Evolutionary conservation across 2,329 filamentous ascomycete genomes (phyloP), one percentile per base, ranked within the genome.

Genomic region (Pseudogymnoascus sp.): DNA sequence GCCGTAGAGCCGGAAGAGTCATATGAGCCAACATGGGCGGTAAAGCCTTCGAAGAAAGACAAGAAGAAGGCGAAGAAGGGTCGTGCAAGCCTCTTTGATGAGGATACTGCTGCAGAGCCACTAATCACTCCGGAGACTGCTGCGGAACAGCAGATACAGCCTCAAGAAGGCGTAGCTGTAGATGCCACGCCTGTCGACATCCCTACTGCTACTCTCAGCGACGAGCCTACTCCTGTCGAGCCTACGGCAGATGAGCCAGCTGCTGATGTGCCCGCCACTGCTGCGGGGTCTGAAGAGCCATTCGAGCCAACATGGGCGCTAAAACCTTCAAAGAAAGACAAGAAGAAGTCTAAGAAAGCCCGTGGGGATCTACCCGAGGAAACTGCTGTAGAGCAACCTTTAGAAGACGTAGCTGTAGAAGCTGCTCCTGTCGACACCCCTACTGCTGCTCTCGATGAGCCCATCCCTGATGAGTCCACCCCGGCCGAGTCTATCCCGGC

Each of bases 321-420:
- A 38, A 63, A 51, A 51, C 64, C 59, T 63, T 72, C 73, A 33
- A 77, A 78, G 68, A 78, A 78, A 59, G 73, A 75, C 29, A 77
- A 77, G 67, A 76, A 76, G 58, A 78, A 78, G 64, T 70, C 68
- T 5, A 69, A 73, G 48, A 65, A 67, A 29, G 44, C 48, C 31
- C 41, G 41, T 44, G 65, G 65, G 33, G 61, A 64, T 1, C 63
- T 65, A 39, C 27, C 44, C 51, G 39, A 21, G 21, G 9, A 58
- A 25, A 17, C 63, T 25, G 60, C 66, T 38, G 12, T 58, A 9
- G 55, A 58, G 5, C 15, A 58, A 42, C 31, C 38, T 29, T 12
- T 29, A n/a, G 38, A 59, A 39, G 58, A 41, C 25, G 5, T 25
- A 9, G 35, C 31, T 13, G 25, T 31, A 29, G 31, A 12, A n/a